These are phyloP conservation scores for Pestalotiopsis sp. DNA, from an alignment of 2,329 filamentous ascomycete genomes.

Conservation along the genomic window DNA sequence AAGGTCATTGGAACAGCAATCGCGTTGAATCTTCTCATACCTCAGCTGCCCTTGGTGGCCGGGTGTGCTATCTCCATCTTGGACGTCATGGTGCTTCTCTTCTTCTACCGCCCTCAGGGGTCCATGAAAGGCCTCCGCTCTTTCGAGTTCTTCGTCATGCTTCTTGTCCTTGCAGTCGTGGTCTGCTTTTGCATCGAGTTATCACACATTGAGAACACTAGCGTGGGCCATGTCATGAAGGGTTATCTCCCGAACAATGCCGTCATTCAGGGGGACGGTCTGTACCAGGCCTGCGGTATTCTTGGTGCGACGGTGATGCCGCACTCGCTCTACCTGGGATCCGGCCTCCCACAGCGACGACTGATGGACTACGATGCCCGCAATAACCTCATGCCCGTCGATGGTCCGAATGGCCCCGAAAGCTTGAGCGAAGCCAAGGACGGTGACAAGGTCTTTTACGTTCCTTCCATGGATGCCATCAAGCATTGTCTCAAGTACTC, in stretches of 20 bases:
- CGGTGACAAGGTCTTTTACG: conserved; percentile 59
- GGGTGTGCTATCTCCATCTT: conserved; percentile 70
- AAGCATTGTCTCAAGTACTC: conserved; percentile 74
- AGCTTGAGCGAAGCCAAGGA: conserved; percentile 29
- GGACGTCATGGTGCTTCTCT: conserved; percentile 68
- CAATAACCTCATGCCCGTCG: conserved; percentile 52
- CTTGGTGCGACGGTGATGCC: conserved; percentile 78
- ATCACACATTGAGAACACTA: conserved; percentile 59
- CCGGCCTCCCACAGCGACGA: conserved; percentile 69
- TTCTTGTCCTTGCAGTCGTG: conserved; percentile 69
- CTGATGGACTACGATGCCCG: conserved; percentile 65
- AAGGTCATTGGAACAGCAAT: conserved; percentile 72
- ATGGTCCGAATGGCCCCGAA: conserved; percentile 27
- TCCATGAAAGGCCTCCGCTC: conserved; percentile 60
- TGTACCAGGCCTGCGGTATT: conserved; percentile 76
- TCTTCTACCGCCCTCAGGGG: conserved; percentile 66
- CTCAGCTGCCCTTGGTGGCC: conserved; percentile 65
- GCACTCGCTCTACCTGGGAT: conserved; percentile 67
- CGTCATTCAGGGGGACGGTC: conserved; percentile 58
- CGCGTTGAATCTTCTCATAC: conserved; percentile 67
- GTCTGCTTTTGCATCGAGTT: conserved; percentile 73
- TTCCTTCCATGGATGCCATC: conserved; percentile 74
- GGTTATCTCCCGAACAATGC: conserved; percentile 67
- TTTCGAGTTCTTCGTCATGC: conserved; percentile 68
- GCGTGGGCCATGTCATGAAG: conserved; percentile 61